Conservation (phyloP, 2,329 filamentous ascomycete genomes). For the Colletotrichum sp. region DNA sequence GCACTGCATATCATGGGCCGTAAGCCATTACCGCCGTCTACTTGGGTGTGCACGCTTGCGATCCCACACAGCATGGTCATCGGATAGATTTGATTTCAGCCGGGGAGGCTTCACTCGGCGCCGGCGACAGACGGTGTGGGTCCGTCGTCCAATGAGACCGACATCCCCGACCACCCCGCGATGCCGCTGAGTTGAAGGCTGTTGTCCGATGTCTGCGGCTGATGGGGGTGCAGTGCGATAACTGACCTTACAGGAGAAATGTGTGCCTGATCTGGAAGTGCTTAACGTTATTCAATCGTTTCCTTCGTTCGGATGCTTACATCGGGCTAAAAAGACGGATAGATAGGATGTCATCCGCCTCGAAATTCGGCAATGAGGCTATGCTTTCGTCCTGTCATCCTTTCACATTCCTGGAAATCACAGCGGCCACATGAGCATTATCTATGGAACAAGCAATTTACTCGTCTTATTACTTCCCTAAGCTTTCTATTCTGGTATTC, state of each 20-base stretch:
- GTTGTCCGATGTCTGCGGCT: not conserved
- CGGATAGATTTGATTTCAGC: not conserved
- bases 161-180: not conserved
- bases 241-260: not conserved
- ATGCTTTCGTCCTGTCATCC: not conserved
- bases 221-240: not conserved
- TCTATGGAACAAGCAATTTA: not conserved
- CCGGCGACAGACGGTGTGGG: not conserved
- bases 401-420: not conserved
- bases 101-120: not conserved
- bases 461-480: not conserved
- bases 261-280: not conserved
- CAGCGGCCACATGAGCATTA: not conserved
- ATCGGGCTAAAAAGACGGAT: not conserved
- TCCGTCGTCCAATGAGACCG: not conserved
- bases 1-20: not conserved
- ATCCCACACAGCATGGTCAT: not conserved
- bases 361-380: not conserved
- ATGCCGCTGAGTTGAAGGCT: not conserved
- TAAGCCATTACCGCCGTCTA: not conserved
- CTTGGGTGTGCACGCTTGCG: not conserved
- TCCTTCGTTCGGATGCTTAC: conserved; percentile 1
- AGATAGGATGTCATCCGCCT: not conserved
- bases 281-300: not conserved
- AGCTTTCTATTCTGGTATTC: not conserved